Base-by-base conservation (phyloP, 345 rosid species). In the Gossypium arboreum region DNA sequence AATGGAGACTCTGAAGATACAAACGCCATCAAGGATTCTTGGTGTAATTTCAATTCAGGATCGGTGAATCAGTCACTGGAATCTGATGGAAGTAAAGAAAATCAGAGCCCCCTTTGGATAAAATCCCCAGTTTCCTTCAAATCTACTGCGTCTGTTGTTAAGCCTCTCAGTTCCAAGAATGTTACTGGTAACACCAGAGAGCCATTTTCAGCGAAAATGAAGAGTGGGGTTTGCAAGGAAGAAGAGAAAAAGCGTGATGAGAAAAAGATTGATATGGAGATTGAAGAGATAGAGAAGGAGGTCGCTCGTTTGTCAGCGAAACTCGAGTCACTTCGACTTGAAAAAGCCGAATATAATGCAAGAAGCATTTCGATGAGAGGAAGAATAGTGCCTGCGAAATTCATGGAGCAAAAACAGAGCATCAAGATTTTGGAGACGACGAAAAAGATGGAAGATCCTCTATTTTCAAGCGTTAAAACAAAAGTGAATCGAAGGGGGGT, bases 221-320 rank as follows among this genome's bases (percentile, higher is more conserved):
- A 75, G 68, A 76, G 10, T 34, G 74, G 1, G 41, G 79, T 50
- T 62, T 45, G 12, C 60, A 70, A 50, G 68, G 72, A 64, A 13
- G 78, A 81, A 61, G 81, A 62, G 71, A 80, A 80, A 70, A 80
- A 54, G 34, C 82, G 74, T 2, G 84, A 83, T 0, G 84, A 84
- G 73, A 79, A 79, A 63, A 86, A 82, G 68, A 93, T 95, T 0
- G 99, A 95, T 75, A 72, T 78, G 63, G 99, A 93, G 82, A 95
- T 95, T 62, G 90, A 88, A 73, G 91, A 86, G 66, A 79, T 95
- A 11, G 98, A 93, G 79, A 91, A 82, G 82, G 97, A 93, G 87
- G 90, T 95, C 25, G 29, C 71, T 25, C 84, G 91, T 0, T 73
- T 95, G 78, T 87, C 94, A 1, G 81, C 89, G 48, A 93, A 80